Evolutionary conservation across 2,329 filamentous ascomycete species (phyloP).

Genomic region (Penicillium brasilianum): DNA sequence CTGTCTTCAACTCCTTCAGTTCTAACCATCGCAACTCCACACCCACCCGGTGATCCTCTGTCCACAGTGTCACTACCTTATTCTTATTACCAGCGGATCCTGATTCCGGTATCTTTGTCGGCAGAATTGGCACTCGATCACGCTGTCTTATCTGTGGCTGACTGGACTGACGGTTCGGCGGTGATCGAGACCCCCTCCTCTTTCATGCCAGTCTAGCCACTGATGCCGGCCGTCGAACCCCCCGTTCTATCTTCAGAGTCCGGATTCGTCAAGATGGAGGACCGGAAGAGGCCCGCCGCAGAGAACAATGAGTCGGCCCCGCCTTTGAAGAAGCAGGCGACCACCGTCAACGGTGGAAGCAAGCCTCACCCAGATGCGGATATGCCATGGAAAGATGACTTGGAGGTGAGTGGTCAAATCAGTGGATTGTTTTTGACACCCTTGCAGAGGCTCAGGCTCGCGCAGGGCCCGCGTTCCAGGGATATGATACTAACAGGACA

Average conservation of each 20-base stretch:
- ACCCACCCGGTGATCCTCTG: slow-evolving; percentile 7
- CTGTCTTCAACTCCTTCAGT: slow-evolving; percentile 41
- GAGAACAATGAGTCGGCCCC: slow-evolving; percentile 83
- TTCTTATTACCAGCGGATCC: background rate
- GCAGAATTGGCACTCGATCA: slow-evolving; percentile 32
- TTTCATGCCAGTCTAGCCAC: slow-evolving; percentile 60
- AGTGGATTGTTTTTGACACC: background rate
- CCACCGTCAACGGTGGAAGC: slow-evolving; percentile 72
- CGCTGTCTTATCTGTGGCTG: slow-evolving; percentile 35
- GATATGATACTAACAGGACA: slow-evolving; percentile 39
- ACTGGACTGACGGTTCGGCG: slow-evolving; percentile 43
- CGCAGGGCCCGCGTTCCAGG: slow-evolving; percentile 14
- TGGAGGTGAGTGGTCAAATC: slow-evolving; percentile 66
- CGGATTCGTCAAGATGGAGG: slow-evolving; percentile 94
- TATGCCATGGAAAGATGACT: slow-evolving; percentile 72
- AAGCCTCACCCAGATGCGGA: slow-evolving; percentile 69
- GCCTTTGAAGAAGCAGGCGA: slow-evolving; percentile 87
- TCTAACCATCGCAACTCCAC: slow-evolving; percentile 32
- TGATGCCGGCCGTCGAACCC: slow-evolving; percentile 86
- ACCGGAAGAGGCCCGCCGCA: slow-evolving; percentile 93
- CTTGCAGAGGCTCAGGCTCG: background rate
- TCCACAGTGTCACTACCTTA: slow-evolving; percentile 8
- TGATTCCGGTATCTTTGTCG: slow-evolving; percentile 11
- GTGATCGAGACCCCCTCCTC: slow-evolving; percentile 36
- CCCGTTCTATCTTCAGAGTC: slow-evolving; percentile 76